Percentiles rank a stretch among this genome's conserved stretches.
Conservation (phyloP, 192 early-diverging fungal species). For the Coemansia sp. region DNA sequence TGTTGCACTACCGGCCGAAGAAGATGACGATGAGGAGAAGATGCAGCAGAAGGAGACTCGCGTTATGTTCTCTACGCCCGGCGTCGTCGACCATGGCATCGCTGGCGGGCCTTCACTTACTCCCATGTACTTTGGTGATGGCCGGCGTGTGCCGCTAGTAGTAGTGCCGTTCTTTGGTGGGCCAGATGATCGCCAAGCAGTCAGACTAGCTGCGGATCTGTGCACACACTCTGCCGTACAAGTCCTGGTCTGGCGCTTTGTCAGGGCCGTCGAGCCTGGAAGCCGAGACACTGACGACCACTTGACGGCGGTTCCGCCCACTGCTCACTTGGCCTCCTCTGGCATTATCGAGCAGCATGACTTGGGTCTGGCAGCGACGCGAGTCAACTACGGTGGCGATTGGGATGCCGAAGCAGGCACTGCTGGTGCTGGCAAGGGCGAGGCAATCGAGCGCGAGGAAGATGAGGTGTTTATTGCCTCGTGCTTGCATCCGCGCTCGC, state of each 20-base stretch:
- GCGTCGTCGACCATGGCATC: neutral
- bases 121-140: constrained; percentile 32
- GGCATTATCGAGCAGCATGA: constrained; percentile 6
- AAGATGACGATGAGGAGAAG: neutral
- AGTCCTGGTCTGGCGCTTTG: constrained; percentile 58
- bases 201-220: constrained; percentile 57
- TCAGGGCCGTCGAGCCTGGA: constrained; percentile 20
- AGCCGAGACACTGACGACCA: constrained; percentile 22
- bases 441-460: constrained; percentile 28
- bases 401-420: neutral
- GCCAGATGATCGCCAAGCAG: constrained; percentile 70
- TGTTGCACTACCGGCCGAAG: neutral
- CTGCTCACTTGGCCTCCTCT: constrained; percentile 22
- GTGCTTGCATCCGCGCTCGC: constrained; percentile 17
- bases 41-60: neutral
- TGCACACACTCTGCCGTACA: constrained; percentile 54
- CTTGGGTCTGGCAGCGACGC: constrained; percentile 17
- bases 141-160: constrained; percentile 59
- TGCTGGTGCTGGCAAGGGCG: constrained; percentile 11
- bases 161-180: constrained; percentile 76
- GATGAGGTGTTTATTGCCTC: constrained; percentile 30
- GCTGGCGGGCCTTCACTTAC: neutral
- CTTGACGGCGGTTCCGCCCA: constrained; percentile 26
- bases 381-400: constrained; percentile 5
- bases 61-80: constrained; percentile 15